Evolutionary conservation across 345 rosid species (phyloP), one percentile per base, ranked within the genome.

Genomic region (Linum tenue): DNA sequence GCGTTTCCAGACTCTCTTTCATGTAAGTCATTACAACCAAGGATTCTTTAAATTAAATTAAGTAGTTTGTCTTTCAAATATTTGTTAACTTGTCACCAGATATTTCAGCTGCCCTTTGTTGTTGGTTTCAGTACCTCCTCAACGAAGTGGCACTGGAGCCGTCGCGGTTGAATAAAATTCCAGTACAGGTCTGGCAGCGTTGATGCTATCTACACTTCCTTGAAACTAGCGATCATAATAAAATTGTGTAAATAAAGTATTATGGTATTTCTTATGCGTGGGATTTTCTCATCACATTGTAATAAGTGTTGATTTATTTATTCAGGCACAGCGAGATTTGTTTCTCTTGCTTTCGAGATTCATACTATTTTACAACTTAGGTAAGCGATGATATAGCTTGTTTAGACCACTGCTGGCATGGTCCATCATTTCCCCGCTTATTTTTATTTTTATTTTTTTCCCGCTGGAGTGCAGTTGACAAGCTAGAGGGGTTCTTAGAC

Each of bases 291-390:
- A 22, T 22, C 31, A 22, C 31, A 22, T 22, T 22, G 31, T 22
- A 22, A 22, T 22, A 22, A 22, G 31, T 22, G 31, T 22, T 22
- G 31, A 22, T 39, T 69, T 10, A 36, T 55, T 57, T 37, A 36
- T 73, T 71, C 81, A 95, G 99, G 90, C 90, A 66, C 99, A 91
- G 81, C 75, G 87, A 66, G 96, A 95, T 72, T 80, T 95, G 61
- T 87, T 75, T 75, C 89, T 85, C 56, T 72, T 89, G 73, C 90
- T 91, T 80, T 84, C 95, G 38, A 86, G 97, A 73, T 91, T 95
- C 81, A 83, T 89, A 78, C 78, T 91, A 65, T 91, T 95, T 76
- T 95, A 91, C 79, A 76, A 89, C 80, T 82, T 86, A 75, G 99
- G 99, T 91, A 72, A 43, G 55, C 40, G 56, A 48, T 48, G 1